Evolutionary conservation across 179 eudicot genomes (phyloP), one percentile per base, ranked within the genome.

Genomic region (Vitellaria paradoxa): DNA sequence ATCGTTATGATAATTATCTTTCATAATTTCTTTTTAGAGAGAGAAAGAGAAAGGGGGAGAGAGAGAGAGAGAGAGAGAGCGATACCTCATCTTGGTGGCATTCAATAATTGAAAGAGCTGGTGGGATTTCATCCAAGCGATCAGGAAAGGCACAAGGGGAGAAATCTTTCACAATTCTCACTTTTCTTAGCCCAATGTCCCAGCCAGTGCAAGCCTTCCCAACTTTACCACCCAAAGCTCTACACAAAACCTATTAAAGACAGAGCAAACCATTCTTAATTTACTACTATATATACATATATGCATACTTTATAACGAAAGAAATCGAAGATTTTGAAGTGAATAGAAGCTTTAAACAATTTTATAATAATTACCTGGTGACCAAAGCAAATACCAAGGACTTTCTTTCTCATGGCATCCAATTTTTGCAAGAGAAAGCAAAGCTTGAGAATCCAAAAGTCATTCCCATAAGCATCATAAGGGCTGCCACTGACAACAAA

Each of bases 171-270:
- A 80, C 65, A 65, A 81, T 72, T 40, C 13, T 85, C 30, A 87
- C 80, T 70, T 82, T 80, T 68, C 87, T 81, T 12, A 87, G 11
- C 12, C 88, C 90, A 50, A 87, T 79, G 21, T 87, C 90, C 90
- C 90, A 85, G 7, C 90, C 87, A 37, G 75, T 76, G 56, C 57
- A 15, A 23, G 88, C 70, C 68, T 82, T 85, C 45, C 83, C 87
- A 49, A 87, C 90, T 80, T 85, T 87, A 37, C 88, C 90, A 72
- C 90, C 90, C 77, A 87, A 75, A 75, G 90, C 85, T 71, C 86
- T 80, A 60, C 90, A 85, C 42, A 87, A 50, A 23, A 86, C 82
- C 89, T 84, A 18, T 23, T 61, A 0, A 40, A 18, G 9, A 2
- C 65, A 73, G 6, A 12, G 75, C 9, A 50, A 17, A 45, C 11